Base-by-base conservation (phyloP, 2,329 filamentous ascomycete species). In the Colletotrichum chrysophilum region DNA sequence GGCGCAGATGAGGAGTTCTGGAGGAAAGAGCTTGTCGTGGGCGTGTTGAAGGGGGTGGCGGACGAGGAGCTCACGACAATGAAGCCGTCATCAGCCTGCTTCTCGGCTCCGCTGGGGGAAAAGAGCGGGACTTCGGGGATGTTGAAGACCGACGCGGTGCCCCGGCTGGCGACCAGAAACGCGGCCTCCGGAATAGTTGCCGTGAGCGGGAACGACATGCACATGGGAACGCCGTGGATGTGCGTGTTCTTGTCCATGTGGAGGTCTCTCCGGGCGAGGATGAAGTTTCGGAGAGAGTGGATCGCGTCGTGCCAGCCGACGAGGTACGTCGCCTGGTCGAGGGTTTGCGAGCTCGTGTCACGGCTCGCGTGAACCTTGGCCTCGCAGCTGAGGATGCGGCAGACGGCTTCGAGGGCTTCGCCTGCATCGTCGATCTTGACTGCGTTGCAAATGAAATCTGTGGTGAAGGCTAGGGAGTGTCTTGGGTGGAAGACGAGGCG, bases 241-340 rank as follows among this genome's bases (percentile, higher is more conserved):
- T 21, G 21, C 24, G 48, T 52, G 12, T 16, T 7, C 7, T 21
- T 43, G 3, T 32, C 2, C 34, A 36, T 21, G 38, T 18, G 28
- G 34, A 62, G 5, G 7, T 58, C 26, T 52, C 36, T 30, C 28
- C 12, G 56, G 56, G 13, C 26, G 55, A 43, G 16, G n/a, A 58
- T 43, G 14, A 70, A 16, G n/a, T 52, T 28, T 6, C 56, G 56
- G 38, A 70, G 26, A 21, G 67, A 34, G 26, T 70, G 67, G n/a
- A 70, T 38, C 13, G 67, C 67, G 14, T 70, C 67, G 55, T 70
- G 67, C 67, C 67, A 70, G 36, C 67, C 67, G 14, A 70, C 67
- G n/a, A 62, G 55, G 56, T 70, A 70, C 24, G 24, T 18, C 5
- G 32, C 26, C 36, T 70, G 36, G 1, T 70, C 67, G 43, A 52